phyloP scores from a whole-genome alignment of 2,329 filamentous ascomycete genomes.

The Aaosphaeria arxii region DNA sequence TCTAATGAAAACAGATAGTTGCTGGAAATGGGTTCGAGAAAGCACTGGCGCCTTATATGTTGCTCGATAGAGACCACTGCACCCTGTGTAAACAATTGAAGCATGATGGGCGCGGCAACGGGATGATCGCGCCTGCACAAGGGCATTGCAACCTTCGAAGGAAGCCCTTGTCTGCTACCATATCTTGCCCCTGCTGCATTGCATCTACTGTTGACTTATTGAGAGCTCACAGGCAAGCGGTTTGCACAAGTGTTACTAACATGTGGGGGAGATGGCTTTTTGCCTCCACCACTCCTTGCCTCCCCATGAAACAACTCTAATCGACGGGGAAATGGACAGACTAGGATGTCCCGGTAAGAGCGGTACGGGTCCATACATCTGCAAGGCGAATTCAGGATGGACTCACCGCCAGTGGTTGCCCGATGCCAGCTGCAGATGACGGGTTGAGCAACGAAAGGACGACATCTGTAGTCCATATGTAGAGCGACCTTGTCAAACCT shows the following conservation, averaged over 20 bases:
- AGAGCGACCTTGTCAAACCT: slow-evolving; percentile 18
- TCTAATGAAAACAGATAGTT: too few relatives aligned
- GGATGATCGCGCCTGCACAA: slow-evolving; percentile 1
- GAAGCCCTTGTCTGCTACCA: background rate
- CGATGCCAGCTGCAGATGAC: slow-evolving; percentile 10
- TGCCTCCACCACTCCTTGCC: too few relatives aligned
- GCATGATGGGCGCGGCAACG: slow-evolving; percentile 5
- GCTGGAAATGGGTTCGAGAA: background rate
- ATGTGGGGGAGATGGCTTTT: background rate
- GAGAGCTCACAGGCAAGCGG: slow-evolving; percentile 1
- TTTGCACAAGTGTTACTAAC: background rate
- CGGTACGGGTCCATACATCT: too few relatives aligned
- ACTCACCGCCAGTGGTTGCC: too few relatives aligned
- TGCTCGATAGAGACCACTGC: slow-evolving; percentile 1
- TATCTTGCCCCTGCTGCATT: background rate
- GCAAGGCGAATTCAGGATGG: too few relatives aligned
- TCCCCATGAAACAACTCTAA: too few relatives aligned
- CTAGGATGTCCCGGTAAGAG: background rate
- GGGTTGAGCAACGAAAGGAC: slow-evolving; percentile 12
- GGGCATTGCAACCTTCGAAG: slow-evolving; percentile 4
- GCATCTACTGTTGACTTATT: background rate
- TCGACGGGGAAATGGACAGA: background rate
- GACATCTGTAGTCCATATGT: slow-evolving; percentile 14
- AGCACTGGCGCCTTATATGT: slow-evolving; percentile 5
- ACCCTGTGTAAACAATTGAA: slow-evolving; percentile 1